Evolutionary conservation across 257 asterid species (phyloP).

Genomic region (Lantana camara): DNA sequence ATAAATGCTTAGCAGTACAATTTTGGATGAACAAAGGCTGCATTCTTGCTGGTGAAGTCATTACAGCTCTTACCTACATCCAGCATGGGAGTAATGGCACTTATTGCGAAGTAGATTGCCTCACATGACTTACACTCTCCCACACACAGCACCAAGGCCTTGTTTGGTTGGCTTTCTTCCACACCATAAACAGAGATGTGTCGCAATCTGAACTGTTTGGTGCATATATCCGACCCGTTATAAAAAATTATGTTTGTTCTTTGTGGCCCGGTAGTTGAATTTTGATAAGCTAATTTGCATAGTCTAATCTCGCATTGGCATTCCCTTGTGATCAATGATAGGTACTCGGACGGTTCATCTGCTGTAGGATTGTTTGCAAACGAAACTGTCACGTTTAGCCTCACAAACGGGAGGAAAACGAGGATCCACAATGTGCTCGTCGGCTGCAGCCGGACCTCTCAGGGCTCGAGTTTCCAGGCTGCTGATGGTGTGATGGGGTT

Average conservation of each 20-base stretch:
- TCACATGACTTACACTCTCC: conserved; percentile 39
- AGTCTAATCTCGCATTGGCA: neutral
- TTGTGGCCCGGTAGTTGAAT: neutral
- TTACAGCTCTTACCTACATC: conserved; percentile 51
- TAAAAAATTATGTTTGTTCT: neutral
- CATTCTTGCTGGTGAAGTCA: conserved; percentile 40
- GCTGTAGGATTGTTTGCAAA: conserved; percentile 52
- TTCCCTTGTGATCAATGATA: conserved; percentile 18
- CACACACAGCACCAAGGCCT: conserved; percentile 19
- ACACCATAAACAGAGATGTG: neutral
- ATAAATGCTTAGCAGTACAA: conserved; percentile 34
- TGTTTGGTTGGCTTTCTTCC: conserved; percentile 27
- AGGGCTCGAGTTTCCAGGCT: conserved; percentile 34
- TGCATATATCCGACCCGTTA: neutral
- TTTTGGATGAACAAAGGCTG: conserved; percentile 28
- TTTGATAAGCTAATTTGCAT: neutral
- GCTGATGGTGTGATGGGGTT: conserved; percentile 63
- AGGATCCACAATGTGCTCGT: conserved; percentile 41
- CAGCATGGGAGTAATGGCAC: conserved; percentile 41
- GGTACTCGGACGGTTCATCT: conserved; percentile 59
- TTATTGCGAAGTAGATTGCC: conserved; percentile 43
- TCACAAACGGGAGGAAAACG: conserved; percentile 32
- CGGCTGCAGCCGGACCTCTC: conserved; percentile 48
- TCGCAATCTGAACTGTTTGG: too few species aligned
- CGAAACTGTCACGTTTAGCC: conserved; percentile 45